These are phyloP conservation scores for Vigna reflexopilosa DNA, from an alignment of 306 rosid genomes.

Conservation along the genomic window DNA sequence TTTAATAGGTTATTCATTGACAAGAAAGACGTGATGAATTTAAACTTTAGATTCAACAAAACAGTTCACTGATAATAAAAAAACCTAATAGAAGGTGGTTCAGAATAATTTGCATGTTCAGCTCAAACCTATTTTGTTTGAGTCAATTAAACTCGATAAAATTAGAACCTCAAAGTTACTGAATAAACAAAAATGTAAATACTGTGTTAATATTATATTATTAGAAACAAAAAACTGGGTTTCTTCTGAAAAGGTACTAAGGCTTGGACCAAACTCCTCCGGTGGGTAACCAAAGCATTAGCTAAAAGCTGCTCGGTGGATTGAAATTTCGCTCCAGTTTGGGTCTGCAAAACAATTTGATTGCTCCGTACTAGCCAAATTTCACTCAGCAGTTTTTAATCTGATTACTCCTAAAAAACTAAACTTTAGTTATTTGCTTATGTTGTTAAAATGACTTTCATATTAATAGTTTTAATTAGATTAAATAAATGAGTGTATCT, in stretches of 20 bases:
- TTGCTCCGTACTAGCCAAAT: too few species aligned
- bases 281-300: too few species aligned
- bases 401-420: too few species aligned
- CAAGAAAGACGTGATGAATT: slow-evolving; percentile 13
- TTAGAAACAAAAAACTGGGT: slow-evolving; percentile 13
- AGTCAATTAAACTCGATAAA: neutral
- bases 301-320: too few species aligned
- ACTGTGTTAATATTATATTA: neutral
- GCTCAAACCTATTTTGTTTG: slow-evolving; percentile 17
- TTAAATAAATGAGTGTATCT: too few species aligned
- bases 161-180: slow-evolving; percentile 13
- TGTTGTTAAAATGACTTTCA: too few species aligned
- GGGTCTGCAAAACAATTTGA: too few species aligned
- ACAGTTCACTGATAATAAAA: slow-evolving; percentile 2
- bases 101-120: slow-evolving; percentile 19
- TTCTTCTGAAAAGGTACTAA: neutral
- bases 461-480: too few species aligned
- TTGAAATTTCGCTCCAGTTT: too few species aligned
- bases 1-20: slow-evolving; percentile 21
- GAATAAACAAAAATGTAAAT: slow-evolving; percentile 7
- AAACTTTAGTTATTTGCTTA: too few species aligned
- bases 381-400: too few species aligned
- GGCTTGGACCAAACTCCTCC: neutral
- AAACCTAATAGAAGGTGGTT: slow-evolving; percentile 27
- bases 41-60: slow-evolving; percentile 9